Conservation (phyloP, 371 early-diverging fungal genomes). For the Gilbertella persicaria region DNA sequence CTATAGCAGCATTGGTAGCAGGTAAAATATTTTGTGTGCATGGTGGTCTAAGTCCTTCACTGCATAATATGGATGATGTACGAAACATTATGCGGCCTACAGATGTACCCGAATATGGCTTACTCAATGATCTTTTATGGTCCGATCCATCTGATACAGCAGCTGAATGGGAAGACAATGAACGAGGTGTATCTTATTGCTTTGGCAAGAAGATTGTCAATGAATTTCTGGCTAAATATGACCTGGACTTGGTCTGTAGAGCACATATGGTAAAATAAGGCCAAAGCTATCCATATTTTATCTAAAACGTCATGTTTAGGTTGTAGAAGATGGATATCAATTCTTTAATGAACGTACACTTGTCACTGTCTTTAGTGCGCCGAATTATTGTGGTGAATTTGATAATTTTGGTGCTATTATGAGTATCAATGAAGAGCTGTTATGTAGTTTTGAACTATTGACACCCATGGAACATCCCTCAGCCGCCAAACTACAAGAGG, state of each 20-base stretch:
- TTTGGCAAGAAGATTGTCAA: slow-evolving; percentile 92
- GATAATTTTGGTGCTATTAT: slow-evolving; percentile 97
- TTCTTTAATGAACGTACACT: slow-evolving; percentile 95
- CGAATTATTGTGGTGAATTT: slow-evolving; percentile 99
- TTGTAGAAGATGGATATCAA: slow-evolving; percentile 99
- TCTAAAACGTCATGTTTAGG: slow-evolving; percentile 50
- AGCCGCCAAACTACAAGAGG: slow-evolving; percentile 18
- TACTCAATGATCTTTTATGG: slow-evolving; percentile 90
- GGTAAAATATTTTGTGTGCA: slow-evolving; percentile 98
- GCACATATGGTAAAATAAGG: slow-evolving; percentile 88
- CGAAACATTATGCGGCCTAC: slow-evolving; percentile 88
- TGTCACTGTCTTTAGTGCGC: slow-evolving; percentile 98
- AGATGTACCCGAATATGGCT: slow-evolving; percentile 96
- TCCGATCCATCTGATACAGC: slow-evolving; percentile 81
- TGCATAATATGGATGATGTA: slow-evolving; percentile 92
- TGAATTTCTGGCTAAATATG: slow-evolving; percentile 79
- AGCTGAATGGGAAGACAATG: slow-evolving; percentile 95
- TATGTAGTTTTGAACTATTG: slow-evolving; percentile 84
- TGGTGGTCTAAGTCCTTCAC: slow-evolving; percentile 93
- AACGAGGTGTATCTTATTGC: slow-evolving; percentile 95
- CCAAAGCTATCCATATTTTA: no score
- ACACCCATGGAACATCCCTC: slow-evolving; percentile 48
- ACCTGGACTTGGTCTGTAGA: slow-evolving; percentile 90
- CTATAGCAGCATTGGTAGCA: slow-evolving; percentile 95
- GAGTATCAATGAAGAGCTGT: slow-evolving; percentile 91